Evolutionary conservation across 495 filamentous ascomycete genomes (phyloP).

Genomic region (Echria macrotheca): DNA sequence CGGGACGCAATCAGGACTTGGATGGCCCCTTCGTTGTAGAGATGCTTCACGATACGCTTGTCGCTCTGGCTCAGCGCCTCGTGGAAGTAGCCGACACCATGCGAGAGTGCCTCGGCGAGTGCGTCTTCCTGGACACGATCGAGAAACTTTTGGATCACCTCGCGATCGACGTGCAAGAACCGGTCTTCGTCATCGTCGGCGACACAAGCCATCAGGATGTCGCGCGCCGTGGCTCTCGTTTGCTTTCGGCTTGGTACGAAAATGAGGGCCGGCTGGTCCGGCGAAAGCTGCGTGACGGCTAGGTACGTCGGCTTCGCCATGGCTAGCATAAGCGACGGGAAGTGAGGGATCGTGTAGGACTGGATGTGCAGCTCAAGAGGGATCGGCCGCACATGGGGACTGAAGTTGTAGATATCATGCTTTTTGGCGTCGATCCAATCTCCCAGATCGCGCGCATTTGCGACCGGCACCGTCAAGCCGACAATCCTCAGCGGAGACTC

Average conservation of each 20-base stretch:
- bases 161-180: constrained; percentile 75
- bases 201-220: constrained; percentile 76
- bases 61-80: constrained; percentile 84
- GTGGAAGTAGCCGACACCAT: constrained; percentile 96
- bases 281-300: constrained; percentile 75
- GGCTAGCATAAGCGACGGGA: constrained; percentile 94
- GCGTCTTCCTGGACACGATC: constrained; percentile 77
- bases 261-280: constrained; percentile 81
- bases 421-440: constrained; percentile 99
- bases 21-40: constrained; percentile 87
- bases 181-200: constrained; percentile 90
- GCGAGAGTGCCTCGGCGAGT: constrained; percentile 83
- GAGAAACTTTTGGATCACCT: constrained; percentile 77
- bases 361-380: constrained; percentile 93
- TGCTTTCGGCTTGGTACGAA: constrained; percentile 95
- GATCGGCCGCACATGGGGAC: constrained; percentile 78
- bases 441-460: constrained; percentile 88
- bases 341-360: constrained; percentile 92
- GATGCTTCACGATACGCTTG: constrained; percentile 86
- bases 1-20: constrained; percentile 90
- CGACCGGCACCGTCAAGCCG: constrained; percentile 85
- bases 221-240: constrained; percentile 79
- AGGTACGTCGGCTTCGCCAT: constrained; percentile 94
- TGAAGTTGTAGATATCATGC: constrained; percentile 98
- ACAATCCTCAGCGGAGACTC: constrained; percentile 81